A percentile compares a stretch with the other conserved stretches of the same genome.
Evolutionary conservation across 2,329 filamentous ascomycete genomes (phyloP).

Genomic region (Fusarium tricinctum): DNA sequence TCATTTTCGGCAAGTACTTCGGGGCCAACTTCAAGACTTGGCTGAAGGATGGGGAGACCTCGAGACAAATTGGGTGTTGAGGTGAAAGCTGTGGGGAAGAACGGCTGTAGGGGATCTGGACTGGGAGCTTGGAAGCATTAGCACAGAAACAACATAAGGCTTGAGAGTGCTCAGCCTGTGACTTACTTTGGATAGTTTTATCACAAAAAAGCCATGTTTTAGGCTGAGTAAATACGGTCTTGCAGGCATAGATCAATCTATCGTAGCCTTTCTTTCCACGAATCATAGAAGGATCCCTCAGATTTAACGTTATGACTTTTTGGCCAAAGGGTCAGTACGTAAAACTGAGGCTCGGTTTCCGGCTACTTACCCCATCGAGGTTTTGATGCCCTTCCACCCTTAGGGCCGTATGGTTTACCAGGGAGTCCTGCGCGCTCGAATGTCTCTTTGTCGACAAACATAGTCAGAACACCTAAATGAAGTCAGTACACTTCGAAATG

Average conservation of each 20-base stretch:
- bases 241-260: slow-evolving; percentile 81
- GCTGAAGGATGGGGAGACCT: slow-evolving; percentile 40
- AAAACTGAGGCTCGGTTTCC: background rate
- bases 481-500: slow-evolving; percentile 10
- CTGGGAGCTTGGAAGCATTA: slow-evolving; percentile 58
- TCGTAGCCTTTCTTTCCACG: slow-evolving; percentile 88
- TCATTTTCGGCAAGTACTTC: slow-evolving; percentile 54
- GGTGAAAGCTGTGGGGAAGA: slow-evolving; percentile 61
- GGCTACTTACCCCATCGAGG: slow-evolving; percentile 77
- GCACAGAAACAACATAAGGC: slow-evolving; percentile 12
- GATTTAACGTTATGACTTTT: slow-evolving; percentile 84
- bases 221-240: slow-evolving; percentile 78
- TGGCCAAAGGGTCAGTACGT: slow-evolving; percentile 45
- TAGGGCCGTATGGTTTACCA: slow-evolving; percentile 75
- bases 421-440: slow-evolving; percentile 87
- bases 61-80: slow-evolving; percentile 45
- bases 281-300: slow-evolving; percentile 81
- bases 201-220: slow-evolving; percentile 85
- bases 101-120: slow-evolving; percentile 64
- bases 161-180: slow-evolving; percentile 8
- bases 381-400: slow-evolving; percentile 71
- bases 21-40: slow-evolving; percentile 47
- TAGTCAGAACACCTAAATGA: slow-evolving; percentile 72
- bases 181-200: slow-evolving; percentile 55
- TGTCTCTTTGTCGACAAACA: slow-evolving; percentile 84